Evolutionary conservation across 495 filamentous ascomycete genomes (phyloP).

Genomic region (Penicillium alfredii): DNA sequence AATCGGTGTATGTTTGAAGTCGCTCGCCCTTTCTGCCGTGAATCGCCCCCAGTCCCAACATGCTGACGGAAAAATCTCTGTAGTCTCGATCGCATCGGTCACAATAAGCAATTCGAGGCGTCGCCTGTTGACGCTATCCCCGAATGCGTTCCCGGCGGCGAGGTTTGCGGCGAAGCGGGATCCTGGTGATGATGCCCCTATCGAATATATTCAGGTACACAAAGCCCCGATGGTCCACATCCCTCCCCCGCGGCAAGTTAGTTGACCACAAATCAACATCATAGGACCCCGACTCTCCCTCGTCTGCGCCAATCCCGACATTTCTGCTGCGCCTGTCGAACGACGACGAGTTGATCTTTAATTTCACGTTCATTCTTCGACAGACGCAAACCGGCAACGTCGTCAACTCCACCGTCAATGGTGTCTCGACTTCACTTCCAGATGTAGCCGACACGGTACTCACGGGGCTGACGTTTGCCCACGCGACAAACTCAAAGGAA

Average conservation of each 20-base stretch:
- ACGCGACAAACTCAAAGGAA: slow-evolving; percentile 76
- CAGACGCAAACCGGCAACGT: slow-evolving; percentile 50
- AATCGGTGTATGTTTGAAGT: slow-evolving; percentile 63
- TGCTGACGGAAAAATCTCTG: slow-evolving; percentile 13
- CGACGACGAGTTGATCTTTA: slow-evolving; percentile 87
- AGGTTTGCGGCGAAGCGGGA: slow-evolving; percentile 73
- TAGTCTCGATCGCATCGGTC: slow-evolving; percentile 81
- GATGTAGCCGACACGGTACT: slow-evolving; percentile 64
- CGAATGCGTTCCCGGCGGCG: slow-evolving; percentile 83
- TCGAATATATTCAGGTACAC: slow-evolving; percentile 87
- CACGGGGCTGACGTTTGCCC: slow-evolving; percentile 87
- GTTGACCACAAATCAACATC: slow-evolving; percentile 3
- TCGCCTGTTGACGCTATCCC: slow-evolving; percentile 70
- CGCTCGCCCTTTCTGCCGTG: no score
- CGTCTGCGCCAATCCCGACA: slow-evolving; percentile 50
- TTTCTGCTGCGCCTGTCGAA: slow-evolving; percentile 84
- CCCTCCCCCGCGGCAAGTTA: no score
- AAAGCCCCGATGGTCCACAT: no score
- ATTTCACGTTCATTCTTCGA: slow-evolving; percentile 83
- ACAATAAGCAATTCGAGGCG: slow-evolving; percentile 70
- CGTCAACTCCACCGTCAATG: slow-evolving; percentile 42
- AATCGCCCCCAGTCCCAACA: background rate
- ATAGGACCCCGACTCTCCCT: slow-evolving; percentile 72
- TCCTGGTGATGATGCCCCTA: slow-evolving; percentile 61
- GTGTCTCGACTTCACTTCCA: slow-evolving; percentile 42